These are phyloP conservation scores for Penstemon davidsonii DNA, from an alignment of 257 asterid species.

Conservation along the genomic window DNA sequence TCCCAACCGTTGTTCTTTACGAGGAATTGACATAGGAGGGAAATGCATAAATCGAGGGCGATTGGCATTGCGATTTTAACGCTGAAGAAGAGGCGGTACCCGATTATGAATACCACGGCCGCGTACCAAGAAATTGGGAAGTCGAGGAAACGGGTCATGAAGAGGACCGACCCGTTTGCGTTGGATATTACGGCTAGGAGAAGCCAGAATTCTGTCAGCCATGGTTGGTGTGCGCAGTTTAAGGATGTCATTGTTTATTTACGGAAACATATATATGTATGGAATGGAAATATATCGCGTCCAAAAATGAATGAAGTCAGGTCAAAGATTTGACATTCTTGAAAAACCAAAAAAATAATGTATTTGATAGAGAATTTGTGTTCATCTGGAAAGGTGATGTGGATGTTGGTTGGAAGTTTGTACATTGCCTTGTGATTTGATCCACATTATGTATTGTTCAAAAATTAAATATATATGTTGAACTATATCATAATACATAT, in stretches of 20 bases:
- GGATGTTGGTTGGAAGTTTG: no score
- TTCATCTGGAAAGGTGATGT: no score
- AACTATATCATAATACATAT: no score
- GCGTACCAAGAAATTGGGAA: slow-evolving; percentile 35
- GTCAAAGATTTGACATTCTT: background rate
- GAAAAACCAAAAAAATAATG: background rate
- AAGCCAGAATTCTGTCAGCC: slow-evolving; percentile 37
- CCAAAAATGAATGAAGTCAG: no score
- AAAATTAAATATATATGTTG: no score
- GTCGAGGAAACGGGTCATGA: slow-evolving; percentile 33
- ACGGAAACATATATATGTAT: no score
- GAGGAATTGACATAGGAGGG: slow-evolving; percentile 33
- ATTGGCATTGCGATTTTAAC: slow-evolving; percentile 36
- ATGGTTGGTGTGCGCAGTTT: slow-evolving; percentile 31
- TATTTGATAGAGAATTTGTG: background rate
- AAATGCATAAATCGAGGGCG: slow-evolving; percentile 35
- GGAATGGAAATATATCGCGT: no score
- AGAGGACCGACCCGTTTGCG: slow-evolving; percentile 35
- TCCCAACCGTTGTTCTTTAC: slow-evolving; percentile 28
- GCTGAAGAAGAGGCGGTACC: slow-evolving; percentile 35
- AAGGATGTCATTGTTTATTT: slow-evolving; percentile 7
- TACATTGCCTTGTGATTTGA: no score
- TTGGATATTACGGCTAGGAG: slow-evolving; percentile 36
- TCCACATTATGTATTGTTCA: no score
- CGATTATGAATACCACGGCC: slow-evolving; percentile 33